phyloP scores from a whole-genome alignment of 495 filamentous ascomycete genomes.

The Penicillium egyptiacum region DNA sequence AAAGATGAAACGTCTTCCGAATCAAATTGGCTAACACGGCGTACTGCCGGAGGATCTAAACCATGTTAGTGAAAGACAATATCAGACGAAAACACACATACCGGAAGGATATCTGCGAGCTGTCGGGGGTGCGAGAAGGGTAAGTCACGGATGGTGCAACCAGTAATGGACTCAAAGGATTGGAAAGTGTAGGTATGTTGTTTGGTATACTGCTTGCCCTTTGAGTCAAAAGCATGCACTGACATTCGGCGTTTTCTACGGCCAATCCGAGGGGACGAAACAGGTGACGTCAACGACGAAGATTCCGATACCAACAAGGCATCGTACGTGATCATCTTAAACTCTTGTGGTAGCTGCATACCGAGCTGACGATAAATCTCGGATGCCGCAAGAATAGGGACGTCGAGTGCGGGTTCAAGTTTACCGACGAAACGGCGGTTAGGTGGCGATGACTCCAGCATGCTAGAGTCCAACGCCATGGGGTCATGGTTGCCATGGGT shows the following conservation, averaged over 20 bases:
- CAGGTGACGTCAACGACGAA: constrained; percentile 26
- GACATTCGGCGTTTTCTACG: constrained; percentile 37
- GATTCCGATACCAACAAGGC: constrained; percentile 59
- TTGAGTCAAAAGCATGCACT: constrained; percentile 36
- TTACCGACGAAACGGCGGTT: constrained; percentile 80
- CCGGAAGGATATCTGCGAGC: constrained; percentile 71
- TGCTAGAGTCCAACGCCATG: constrained; percentile 47
- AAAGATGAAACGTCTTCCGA: constrained; percentile 54
- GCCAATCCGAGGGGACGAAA: constrained; percentile 26
- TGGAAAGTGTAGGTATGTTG: constrained; percentile 69
- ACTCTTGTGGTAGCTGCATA: constrained; percentile 53
- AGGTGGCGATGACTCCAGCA: constrained; percentile 52
- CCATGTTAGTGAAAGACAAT: constrained; percentile 6
- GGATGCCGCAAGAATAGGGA: constrained; percentile 66
- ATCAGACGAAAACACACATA: constrained; percentile 23
- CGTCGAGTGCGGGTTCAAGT: constrained; percentile 77
- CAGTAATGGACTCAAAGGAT: constrained; percentile 67
- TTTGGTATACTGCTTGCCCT: constrained; percentile 43
- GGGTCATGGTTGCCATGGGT: constrained; percentile 40
- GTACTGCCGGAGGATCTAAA: constrained; percentile 68
- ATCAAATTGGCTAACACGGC: constrained; percentile 65
- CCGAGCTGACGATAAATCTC: constrained; percentile 68
- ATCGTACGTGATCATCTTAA: constrained; percentile 63
- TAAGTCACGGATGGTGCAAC: constrained; percentile 65
- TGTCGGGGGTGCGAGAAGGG: constrained; percentile 88